Evolutionary conservation across 202 grass and related monocot species (phyloP).

Genomic region (Carex sylvatica): DNA sequence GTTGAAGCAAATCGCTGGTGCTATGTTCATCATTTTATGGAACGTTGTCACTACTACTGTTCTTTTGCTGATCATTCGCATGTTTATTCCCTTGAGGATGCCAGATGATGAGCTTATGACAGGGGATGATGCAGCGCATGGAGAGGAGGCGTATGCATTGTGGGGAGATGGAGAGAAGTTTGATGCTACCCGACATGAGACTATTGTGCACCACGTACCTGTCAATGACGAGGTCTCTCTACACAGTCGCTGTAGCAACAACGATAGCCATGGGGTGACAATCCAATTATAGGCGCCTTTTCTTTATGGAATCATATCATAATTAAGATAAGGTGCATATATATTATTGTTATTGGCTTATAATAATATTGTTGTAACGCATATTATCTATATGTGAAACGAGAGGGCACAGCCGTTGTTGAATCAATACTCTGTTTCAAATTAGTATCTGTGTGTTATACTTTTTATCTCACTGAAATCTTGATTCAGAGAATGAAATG

Average conservation of each 20-base stretch:
- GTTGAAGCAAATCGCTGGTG: constrained; percentile 51
- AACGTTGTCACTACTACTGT: constrained; percentile 47
- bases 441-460: too few relatives aligned
- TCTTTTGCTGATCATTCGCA: constrained; percentile 57
- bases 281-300: constrained; percentile 21
- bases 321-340: background rate
- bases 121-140: constrained; percentile 72
- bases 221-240: background rate
- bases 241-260: background rate
- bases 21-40: constrained; percentile 51
- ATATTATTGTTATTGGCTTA: background rate
- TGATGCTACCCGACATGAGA: constrained; percentile 51
- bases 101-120: constrained; percentile 68
- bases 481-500: background rate
- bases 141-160: constrained; percentile 75
- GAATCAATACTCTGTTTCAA: background rate
- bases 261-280: constrained; percentile 2
- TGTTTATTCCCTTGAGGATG: constrained; percentile 54
- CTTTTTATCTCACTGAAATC: too few relatives aligned
- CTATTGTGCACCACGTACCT: constrained; percentile 23
- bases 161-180: constrained; percentile 90
- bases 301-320: background rate
- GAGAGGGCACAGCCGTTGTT: background rate
- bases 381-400: background rate
- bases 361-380: background rate